Percentiles rank a stretch among this genome's conserved stretches.
These are phyloP conservation scores for Brassica nigra DNA, from an alignment of 345 rosid genomes.

Conservation along the genomic window DNA sequence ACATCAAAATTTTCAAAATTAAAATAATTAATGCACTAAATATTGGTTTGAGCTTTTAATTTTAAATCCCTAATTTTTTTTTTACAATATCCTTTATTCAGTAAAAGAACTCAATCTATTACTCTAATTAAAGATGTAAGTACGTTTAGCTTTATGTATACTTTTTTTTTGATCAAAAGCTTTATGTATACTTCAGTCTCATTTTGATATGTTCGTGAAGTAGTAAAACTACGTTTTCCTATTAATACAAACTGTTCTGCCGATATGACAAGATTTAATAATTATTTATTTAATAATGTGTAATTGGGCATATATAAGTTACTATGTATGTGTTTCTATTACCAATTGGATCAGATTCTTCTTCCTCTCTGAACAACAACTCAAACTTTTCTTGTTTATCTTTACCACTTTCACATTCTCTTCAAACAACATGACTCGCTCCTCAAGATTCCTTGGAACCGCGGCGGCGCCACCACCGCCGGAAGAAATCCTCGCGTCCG, in stretches of 20 bases:
- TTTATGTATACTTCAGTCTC: conserved; percentile 35
- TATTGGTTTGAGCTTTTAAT: neutral
- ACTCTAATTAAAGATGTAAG: conserved; percentile 7
- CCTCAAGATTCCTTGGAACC: conserved; percentile 43
- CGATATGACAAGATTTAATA: conserved; percentile 22
- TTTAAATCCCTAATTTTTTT: neutral
- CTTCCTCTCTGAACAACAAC: conserved; percentile 11
- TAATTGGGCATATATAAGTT: conserved; percentile 31
- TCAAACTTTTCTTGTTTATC: neutral
- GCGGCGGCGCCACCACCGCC: conserved; percentile 46
- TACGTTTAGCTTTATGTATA: conserved; percentile 34
- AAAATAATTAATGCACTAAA: neutral
- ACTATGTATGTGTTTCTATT: conserved; percentile 27
- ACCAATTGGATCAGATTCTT: conserved; percentile 32
- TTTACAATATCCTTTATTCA: neutral
- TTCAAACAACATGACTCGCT: conserved; percentile 43
- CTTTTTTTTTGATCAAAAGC: neutral
- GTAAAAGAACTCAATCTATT: neutral
- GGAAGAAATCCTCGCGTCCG: conserved; percentile 43
- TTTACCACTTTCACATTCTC: conserved; percentile 12
- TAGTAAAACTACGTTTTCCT: conserved; percentile 10
- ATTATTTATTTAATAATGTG: neutral
- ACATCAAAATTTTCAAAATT: neutral
- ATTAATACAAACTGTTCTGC: conserved; percentile 12
- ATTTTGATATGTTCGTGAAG: neutral